phyloP scores from a whole-genome alignment of 176 grass and related monocot genomes.

The Microstegium vimineum region DNA sequence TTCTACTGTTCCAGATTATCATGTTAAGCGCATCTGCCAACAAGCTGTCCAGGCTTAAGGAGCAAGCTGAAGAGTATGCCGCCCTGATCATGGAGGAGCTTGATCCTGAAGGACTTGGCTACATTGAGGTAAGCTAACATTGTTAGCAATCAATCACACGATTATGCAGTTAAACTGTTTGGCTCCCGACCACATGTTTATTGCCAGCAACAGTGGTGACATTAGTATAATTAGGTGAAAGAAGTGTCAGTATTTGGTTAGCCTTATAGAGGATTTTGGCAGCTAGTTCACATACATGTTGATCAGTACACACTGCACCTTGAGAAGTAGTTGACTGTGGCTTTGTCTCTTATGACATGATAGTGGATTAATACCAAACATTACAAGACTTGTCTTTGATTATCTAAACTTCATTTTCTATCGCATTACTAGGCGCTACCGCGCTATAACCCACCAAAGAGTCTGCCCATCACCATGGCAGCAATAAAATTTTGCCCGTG shows the following conservation, averaged over 20 bases:
- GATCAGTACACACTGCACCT: background rate
- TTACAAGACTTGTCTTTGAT: background rate
- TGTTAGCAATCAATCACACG: background rate
- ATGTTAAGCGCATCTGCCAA: slow-evolving; percentile 96
- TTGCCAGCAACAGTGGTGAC: background rate
- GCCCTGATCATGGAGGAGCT: slow-evolving; percentile 98
- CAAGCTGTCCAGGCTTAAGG: slow-evolving; percentile 84
- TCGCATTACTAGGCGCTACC: background rate
- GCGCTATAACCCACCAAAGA: background rate
- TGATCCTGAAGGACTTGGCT: slow-evolving; percentile 85
- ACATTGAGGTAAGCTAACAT: slow-evolving; percentile 61
- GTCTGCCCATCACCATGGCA: background rate
- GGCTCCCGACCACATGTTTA: background rate
- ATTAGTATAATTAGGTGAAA: background rate
- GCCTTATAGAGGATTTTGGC: background rate
- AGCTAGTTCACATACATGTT: background rate
- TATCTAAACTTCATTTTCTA: slow-evolving; percentile 17
- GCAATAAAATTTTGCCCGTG: background rate
- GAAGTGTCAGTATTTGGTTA: background rate
- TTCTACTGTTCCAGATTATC: slow-evolving; percentile 62
- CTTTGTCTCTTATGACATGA: background rate
- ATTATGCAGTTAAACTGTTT: background rate
- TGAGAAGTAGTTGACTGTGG: slow-evolving; percentile 26
- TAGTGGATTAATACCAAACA: background rate
- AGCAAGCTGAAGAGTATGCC: slow-evolving; percentile 95